Conservation (phyloP, 2,329 filamentous ascomycete species). For the Periglandula ipomoeae region DNA sequence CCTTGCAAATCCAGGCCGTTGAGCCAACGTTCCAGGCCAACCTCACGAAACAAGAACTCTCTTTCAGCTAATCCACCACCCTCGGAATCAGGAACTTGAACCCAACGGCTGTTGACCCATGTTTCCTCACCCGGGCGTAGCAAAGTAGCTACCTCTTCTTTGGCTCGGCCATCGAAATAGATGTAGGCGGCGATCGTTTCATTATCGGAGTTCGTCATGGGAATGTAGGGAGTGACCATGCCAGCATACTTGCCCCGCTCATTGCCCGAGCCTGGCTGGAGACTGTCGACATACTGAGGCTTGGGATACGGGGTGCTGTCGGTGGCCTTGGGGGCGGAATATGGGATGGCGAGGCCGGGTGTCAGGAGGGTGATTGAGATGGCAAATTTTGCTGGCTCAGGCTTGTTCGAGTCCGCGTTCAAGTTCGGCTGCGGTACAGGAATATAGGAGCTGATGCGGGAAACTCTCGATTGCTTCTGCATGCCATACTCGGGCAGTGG, state of each 20-base stretch:
- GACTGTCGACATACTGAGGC: constrained; percentile 68
- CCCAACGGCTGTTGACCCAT: constrained; percentile 98
- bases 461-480: constrained; percentile 84
- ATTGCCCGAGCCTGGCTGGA: constrained; percentile 43
- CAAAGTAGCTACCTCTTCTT: constrained; percentile 94
- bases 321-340: constrained; percentile 78
- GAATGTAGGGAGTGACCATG: constrained; percentile 75
- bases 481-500: constrained; percentile 90
- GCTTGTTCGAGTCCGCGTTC: constrained; percentile 52
- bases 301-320: constrained; percentile 69
- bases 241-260: constrained; percentile 40
- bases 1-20: constrained; percentile 94
- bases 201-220: constrained; percentile 85
- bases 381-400: constrained; percentile 91
- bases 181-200: constrained; percentile 98
- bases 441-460: constrained; percentile 94
- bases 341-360: constrained; percentile 78
- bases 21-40: constrained; percentile 90
- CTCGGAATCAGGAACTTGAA: constrained; percentile 83
- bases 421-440: constrained; percentile 85
- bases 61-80: constrained; percentile 91
- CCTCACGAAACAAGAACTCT: constrained; percentile 94
- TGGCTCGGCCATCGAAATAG: constrained; percentile 91
- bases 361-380: constrained; percentile 96
- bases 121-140: constrained; percentile 91